These are phyloP conservation scores for Lathyrus oleraceus DNA, from an alignment of 306 rosid species.

Conservation along the genomic window DNA sequence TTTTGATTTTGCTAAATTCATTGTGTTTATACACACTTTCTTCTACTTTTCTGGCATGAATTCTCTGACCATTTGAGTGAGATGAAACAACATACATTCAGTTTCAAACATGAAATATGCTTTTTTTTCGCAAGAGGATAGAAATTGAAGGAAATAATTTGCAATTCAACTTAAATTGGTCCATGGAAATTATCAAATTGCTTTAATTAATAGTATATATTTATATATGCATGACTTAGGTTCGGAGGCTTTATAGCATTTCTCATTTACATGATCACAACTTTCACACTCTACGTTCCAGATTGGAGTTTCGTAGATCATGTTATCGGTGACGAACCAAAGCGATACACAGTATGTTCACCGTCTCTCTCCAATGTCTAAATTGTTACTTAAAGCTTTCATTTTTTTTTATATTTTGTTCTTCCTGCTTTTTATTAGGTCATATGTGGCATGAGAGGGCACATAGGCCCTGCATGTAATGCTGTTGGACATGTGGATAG, in stretches of 20 bases:
- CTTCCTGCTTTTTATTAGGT: conserved; percentile 52
- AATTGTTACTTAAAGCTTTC: neutral
- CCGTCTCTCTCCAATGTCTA: neutral
- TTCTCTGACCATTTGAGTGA: neutral
- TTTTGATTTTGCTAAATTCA: too few species aligned
- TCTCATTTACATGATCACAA: conserved; percentile 66
- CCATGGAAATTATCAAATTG: neutral
- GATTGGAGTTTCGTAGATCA: conserved; percentile 71
- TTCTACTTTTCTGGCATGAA: too few species aligned
- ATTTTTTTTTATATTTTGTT: neutral
- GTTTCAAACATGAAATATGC: neutral
- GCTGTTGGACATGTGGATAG: conserved; percentile 85
- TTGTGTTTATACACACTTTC: too few species aligned
- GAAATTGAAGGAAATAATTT: too few species aligned
- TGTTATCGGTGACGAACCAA: neutral
- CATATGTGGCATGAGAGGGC: conserved; percentile 84
- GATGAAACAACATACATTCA: neutral
- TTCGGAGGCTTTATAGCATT: conserved; percentile 75
- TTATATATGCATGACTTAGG: conserved; percentile 40
- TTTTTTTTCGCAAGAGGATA: too few species aligned
- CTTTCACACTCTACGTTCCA: conserved; percentile 71
- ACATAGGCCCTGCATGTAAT: conserved; percentile 85
- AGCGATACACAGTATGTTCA: conserved; percentile 53
- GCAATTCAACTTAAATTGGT: too few species aligned
- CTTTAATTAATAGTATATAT: neutral